Conservation (phyloP, 768 basidiomycete genomes). For the Suillus occidentalis region DNA sequence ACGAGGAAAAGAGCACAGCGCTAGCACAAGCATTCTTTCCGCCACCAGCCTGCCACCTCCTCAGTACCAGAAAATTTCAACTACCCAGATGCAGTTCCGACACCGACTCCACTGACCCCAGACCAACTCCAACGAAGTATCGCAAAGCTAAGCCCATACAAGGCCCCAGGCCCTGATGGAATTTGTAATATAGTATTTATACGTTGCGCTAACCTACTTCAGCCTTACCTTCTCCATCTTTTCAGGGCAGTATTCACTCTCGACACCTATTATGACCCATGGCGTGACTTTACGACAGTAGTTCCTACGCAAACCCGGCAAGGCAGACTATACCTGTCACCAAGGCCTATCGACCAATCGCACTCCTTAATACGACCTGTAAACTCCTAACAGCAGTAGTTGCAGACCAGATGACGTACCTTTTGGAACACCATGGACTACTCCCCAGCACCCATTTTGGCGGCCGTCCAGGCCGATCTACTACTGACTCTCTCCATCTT, state of each 20-base stretch:
- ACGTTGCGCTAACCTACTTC: slow-evolving; percentile 9
- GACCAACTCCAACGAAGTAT: slow-evolving; percentile 15
- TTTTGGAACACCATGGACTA: slow-evolving; percentile 32
- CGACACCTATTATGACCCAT: slow-evolving; percentile 14
- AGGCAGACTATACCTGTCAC: slow-evolving; percentile 34
- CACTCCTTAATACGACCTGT: slow-evolving; percentile 31
- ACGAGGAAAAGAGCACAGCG: slow-evolving; percentile 22
- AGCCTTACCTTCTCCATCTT: slow-evolving; percentile 4
- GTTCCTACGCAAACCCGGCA: slow-evolving; percentile 38
- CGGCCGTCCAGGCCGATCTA: slow-evolving; percentile 36
- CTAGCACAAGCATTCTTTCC: slow-evolving; percentile 28
- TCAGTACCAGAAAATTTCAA: slow-evolving; percentile 1
- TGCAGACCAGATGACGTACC: slow-evolving; percentile 23
- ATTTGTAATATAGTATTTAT: slow-evolving; percentile 28
- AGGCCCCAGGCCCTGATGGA: slow-evolving; percentile 28
- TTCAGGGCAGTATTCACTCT: slow-evolving; percentile 16
- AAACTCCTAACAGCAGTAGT: slow-evolving; percentile 31
- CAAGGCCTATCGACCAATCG: slow-evolving; percentile 39
- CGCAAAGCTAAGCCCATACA: slow-evolving; percentile 14
- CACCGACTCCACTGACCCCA: background rate
- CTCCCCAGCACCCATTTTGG: slow-evolving; percentile 41
- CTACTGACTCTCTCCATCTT: slow-evolving; percentile 36
- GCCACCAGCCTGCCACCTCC: background rate
- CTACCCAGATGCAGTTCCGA: slow-evolving; percentile 10
- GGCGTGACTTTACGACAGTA: slow-evolving; percentile 28